These are phyloP conservation scores for Arachis stenosperma DNA, from an alignment of 306 rosid genomes.

Conservation along the genomic window DNA sequence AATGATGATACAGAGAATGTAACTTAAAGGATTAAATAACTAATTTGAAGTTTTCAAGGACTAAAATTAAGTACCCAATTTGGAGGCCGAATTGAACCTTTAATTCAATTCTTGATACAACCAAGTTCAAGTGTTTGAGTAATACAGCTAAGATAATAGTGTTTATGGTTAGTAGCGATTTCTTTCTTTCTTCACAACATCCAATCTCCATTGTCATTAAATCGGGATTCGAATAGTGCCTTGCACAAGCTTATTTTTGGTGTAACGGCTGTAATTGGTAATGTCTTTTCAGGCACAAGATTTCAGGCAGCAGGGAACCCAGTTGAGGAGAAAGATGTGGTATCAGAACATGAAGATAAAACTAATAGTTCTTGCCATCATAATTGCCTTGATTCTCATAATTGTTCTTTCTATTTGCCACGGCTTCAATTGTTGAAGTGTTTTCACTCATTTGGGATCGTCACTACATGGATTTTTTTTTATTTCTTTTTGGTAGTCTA, in stretches of 20 bases:
- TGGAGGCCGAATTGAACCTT: no score
- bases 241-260: neutral
- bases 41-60: no score
- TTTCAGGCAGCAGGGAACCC: conserved; percentile 74
- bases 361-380: conserved; percentile 67
- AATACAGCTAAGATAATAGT: neutral
- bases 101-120: no score
- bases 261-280: neutral
- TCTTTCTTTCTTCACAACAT: neutral
- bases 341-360: conserved; percentile 74
- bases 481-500: neutral
- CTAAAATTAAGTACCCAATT: no score
- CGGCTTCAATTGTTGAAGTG: conserved; percentile 57
- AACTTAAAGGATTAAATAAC: no score
- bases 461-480: neutral
- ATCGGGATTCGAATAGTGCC: no score
- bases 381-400: conserved; percentile 68
- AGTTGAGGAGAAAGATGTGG: conserved; percentile 80
- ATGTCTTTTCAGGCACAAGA: conserved; percentile 61
- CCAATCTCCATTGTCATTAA: neutral
- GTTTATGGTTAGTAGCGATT: neutral
- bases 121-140: neutral
- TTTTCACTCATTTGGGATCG: neutral
- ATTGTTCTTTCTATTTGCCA: conserved; percentile 63
- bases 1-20: no score